Conservation (phyloP, 1,284 basidiomycete genomes). For the Cutaneotrichosporon cavernicola region DNA sequence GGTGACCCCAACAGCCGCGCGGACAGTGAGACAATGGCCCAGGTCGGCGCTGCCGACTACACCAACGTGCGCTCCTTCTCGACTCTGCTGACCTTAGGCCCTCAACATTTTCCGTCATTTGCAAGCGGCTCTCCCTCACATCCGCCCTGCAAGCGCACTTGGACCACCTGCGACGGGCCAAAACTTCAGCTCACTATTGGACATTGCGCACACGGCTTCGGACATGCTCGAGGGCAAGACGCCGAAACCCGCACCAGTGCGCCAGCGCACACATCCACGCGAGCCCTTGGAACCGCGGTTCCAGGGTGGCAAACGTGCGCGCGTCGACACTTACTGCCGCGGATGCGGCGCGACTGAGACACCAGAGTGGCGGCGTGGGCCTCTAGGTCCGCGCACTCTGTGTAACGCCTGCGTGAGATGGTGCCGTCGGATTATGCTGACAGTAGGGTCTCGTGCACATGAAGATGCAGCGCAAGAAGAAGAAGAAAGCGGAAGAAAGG, state of each 20-base stretch:
- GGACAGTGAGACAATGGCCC: not conserved
- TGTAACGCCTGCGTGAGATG: constrained; percentile 53
- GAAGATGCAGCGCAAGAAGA: constrained; percentile 48
- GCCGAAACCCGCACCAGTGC: constrained; percentile 6
- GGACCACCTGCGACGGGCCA: constrained; percentile 18
- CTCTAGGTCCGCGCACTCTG: constrained; percentile 51
- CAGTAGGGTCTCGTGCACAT: constrained; percentile 48
- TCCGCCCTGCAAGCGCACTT: constrained; percentile 24
- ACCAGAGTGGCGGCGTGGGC: constrained; percentile 53
- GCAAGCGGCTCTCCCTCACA: constrained; percentile 30
- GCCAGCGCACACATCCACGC: not conserved
- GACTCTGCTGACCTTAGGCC: constrained; percentile 22
- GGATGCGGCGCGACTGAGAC: constrained; percentile 53
- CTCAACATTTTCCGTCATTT: constrained; percentile 33
- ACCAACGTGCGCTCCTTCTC: constrained; percentile 33
- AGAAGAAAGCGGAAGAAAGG: constrained; percentile 44
- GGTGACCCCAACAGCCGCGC: not conserved
- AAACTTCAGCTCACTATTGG: constrained; percentile 33
- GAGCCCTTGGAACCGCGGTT: not conserved
- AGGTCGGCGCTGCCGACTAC: constrained; percentile 34
- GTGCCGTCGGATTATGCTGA: not conserved
- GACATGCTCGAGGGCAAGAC: constrained; percentile 30
- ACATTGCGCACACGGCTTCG: constrained; percentile 32
- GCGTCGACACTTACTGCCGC: constrained; percentile 35
- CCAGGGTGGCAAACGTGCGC: constrained; percentile 16